Evolutionary conservation across 2,329 filamentous ascomycete genomes (phyloP), one percentile per base, ranked within the genome.

Genomic region (Aureobasidium sp.): DNA sequence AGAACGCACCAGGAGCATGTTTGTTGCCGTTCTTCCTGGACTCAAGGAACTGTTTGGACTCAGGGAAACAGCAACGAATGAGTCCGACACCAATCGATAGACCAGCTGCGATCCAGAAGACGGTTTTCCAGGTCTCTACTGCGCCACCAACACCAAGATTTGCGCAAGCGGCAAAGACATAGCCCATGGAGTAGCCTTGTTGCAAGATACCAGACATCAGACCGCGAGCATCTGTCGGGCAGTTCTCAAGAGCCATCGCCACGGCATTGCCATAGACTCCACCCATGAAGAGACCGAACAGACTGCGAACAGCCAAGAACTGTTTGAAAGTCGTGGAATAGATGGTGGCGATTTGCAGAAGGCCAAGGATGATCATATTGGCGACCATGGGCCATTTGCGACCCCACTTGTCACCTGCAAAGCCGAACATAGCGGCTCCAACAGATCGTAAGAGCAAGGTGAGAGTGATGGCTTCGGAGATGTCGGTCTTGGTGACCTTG

Each of bases 151-250:
- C 86, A 53, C 86, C 87, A 44, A 91, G 82, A 66, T 89, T 91
- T 68, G 84, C 85, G 69, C 85, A 88, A 3, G 89, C 89, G 6
- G 90, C 90, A 65, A 91, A 80, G 44, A 94, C 84, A 69, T 93
- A 93, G 36, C 90, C 90, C 65, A 91, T 82, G 0, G 87, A 87
- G 71, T 91, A 92, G 2, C 90, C 90, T 73, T 91, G 89, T 69
- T 94, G 90, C 21, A 93, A 76, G 55, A 94, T 88, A 59, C 90
- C 90, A 15, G 86, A 90, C 83, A 94, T 89, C 41, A 94, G 78
- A 67, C 90, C 90, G 71, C 90, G 82, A 8, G 89, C 86, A 62
- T 89, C 84, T 29, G 50, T 48, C 0, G 87, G 88, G 63, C 86
- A 83, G 68, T 90, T 89, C 70, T 91, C 89, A 9, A 91, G 78